These are phyloP conservation scores for Phytophthora kernoviae DNA, from an alignment of 352 stramenopile genomes.

Conservation along the genomic window DNA sequence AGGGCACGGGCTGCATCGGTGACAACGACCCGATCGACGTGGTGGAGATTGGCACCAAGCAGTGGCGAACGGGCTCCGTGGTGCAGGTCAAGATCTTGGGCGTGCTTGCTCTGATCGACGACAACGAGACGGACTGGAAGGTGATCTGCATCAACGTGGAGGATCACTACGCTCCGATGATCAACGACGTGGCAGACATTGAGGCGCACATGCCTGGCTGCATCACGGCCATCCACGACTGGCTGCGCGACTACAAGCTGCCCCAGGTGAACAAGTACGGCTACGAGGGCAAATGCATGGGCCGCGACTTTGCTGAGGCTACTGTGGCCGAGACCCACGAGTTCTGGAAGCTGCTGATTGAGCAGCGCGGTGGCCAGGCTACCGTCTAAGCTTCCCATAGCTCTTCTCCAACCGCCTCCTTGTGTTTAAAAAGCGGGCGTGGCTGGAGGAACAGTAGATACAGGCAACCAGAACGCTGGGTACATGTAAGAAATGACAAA, in stretches of 20 bases:
- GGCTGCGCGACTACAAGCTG: conserved; percentile 99
- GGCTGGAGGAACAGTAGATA: conserved; percentile 30
- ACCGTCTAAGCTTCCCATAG: conserved; percentile 60
- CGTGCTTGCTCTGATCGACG: conserved; percentile 98
- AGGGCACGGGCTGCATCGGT: conserved; percentile 82
- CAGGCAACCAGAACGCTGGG: conserved; percentile 30
- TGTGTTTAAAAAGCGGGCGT: not conserved
- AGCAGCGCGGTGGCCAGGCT: conserved; percentile 81
- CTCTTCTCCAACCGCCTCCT: conserved; percentile 8
- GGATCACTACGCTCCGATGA: conserved; percentile 96
- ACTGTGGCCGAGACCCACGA: conserved; percentile 88
- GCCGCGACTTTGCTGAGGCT: conserved; percentile 86
- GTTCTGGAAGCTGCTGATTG: conserved; percentile 91
- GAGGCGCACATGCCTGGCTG: conserved; percentile 94
- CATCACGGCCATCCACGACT: conserved; percentile 94
- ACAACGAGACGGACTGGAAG: conserved; percentile 99
- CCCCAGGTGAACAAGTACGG: conserved; percentile 99
- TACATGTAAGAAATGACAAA: conserved; percentile 42
- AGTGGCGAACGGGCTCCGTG: conserved; percentile 93
- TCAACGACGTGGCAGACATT: conserved; percentile 98
- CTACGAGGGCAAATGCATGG: conserved; percentile 97
- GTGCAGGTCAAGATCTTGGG: conserved; percentile 98
- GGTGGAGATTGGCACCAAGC: conserved; percentile 96
- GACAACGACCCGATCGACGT: conserved; percentile 99
- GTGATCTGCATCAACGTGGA: conserved; percentile 97